Evolutionary conservation across 352 stramenopile species (phyloP).

Genomic region (Globisporangium megalacanthum): DNA sequence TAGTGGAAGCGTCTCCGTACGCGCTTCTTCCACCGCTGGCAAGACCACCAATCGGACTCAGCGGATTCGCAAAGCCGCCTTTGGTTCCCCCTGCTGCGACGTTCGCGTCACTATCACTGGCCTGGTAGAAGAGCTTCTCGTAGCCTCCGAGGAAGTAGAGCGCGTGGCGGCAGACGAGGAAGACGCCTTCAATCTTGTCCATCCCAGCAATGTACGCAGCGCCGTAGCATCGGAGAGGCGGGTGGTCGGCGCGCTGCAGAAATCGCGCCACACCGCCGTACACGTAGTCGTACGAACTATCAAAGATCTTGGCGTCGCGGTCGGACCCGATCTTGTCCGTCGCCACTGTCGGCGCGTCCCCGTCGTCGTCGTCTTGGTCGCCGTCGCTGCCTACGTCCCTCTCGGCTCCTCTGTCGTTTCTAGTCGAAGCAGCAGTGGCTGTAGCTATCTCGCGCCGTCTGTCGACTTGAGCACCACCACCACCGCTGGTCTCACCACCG

Average conservation of each 20-base stretch:
- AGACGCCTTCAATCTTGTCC: slow-evolving; percentile 47
- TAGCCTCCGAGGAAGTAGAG: slow-evolving; percentile 75
- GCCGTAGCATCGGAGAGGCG: slow-evolving; percentile 53
- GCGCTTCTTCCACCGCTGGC: slow-evolving; percentile 1
- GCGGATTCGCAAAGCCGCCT: neutral
- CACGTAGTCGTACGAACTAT: slow-evolving; percentile 43
- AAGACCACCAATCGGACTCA: slow-evolving; percentile 3
- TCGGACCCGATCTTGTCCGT: slow-evolving; percentile 14
- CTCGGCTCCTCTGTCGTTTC: neutral
- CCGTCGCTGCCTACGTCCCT: neutral
- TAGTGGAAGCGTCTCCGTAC: neutral
- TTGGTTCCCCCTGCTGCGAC: slow-evolving; percentile 1
- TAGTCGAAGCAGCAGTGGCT: neutral
- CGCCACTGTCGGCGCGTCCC: neutral
- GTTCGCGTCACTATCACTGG: slow-evolving; percentile 1
- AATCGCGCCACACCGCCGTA: slow-evolving; percentile 62
- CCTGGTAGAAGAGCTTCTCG: slow-evolving; percentile 40
- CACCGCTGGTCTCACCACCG: neutral
- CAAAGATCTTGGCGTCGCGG: slow-evolving; percentile 24
- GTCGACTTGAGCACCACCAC: too few species aligned
- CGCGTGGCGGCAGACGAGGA: slow-evolving; percentile 39
- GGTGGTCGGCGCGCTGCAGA: slow-evolving; percentile 55
- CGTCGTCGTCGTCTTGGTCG: slow-evolving; percentile 7
- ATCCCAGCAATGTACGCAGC: slow-evolving; percentile 56
- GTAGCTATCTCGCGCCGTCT: neutral